Evolutionary conservation across 2,329 filamentous ascomycete genomes (phyloP), one percentile per base, ranked within the genome.

Genomic region (Aspergillus thermomutatus): DNA sequence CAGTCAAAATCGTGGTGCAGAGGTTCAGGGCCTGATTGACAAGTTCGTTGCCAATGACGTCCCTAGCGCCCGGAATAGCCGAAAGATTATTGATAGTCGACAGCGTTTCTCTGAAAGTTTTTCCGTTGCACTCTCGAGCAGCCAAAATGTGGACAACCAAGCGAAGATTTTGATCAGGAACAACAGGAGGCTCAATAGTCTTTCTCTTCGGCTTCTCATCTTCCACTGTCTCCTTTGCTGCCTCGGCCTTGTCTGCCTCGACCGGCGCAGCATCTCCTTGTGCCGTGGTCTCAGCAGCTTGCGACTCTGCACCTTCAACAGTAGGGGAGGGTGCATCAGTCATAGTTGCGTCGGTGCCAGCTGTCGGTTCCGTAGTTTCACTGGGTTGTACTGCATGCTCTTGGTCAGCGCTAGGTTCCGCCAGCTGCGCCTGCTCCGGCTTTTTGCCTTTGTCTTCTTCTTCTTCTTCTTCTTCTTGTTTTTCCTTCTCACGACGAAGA

Each of bases 51-150:
- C 94, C 94, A 72, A 99, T 97, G 10, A 91, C 83, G 53, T 89
- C 85, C 75, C 95, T 94, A 19, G 93, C 92, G 11, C 89, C 91
- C 17, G 93, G 92, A 59, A 99, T 94, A 41, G 90, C 88, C 4
- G 92, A 97, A 46, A 99, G 83, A 69, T 97, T 97, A 78, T 96
- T 97, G 80, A 99, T 96, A n/a, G 95, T 95, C 17, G 93, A 94
- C 53, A 99, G 84, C 0, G 94, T 97, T 74, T 97, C 95, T 71
- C 94, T 90, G 82, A 99, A 99, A 0, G 94, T 97, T 80, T 96
- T 97, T 61, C 91, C 92, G 69, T 91, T 96, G 77, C 94, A 99
- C 74, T 99, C 94, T 50, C 92, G 89, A 60, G 93, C 93, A 46
- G 96, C 91, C 63, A 99, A 90, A 56, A 99, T 96, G 71, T 94